phyloP scores from a whole-genome alignment of 2,329 filamentous ascomycete genomes.

The Xylariaceae sp. region DNA sequence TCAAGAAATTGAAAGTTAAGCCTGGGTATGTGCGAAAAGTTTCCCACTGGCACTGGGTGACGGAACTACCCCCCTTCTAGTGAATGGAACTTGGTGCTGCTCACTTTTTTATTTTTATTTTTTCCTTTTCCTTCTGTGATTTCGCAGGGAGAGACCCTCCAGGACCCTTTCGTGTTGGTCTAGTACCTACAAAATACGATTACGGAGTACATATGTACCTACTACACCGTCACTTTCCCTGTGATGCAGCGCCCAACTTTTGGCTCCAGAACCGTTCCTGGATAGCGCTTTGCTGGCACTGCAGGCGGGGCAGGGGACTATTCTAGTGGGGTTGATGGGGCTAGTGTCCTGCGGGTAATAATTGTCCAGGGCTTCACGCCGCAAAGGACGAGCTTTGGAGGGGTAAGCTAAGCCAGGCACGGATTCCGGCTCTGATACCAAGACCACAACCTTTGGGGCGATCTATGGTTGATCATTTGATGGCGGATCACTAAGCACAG shows the following conservation, averaged over 20 bases:
- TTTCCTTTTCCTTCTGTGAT: conserved; percentile 5
- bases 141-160: conserved; percentile 22
- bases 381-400: conserved; percentile 32
- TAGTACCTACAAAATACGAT: background rate
- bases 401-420: conserved; percentile 35
- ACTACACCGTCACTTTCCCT: conserved; percentile 16
- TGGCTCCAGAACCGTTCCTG: conserved; percentile 25
- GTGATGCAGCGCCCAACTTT: conserved; percentile 27
- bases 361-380: conserved; percentile 22
- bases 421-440: conserved; percentile 33
- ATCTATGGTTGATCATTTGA: conserved; percentile 30
- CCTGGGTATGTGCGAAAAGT: conserved; percentile 10
- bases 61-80: conserved; percentile 9
- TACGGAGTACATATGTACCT: conserved; percentile 1
- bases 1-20: conserved; percentile 19
- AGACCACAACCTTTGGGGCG: conserved; percentile 42
- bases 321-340: conserved; percentile 9
- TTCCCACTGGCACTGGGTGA: conserved; percentile 16
- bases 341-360: conserved; percentile 34
- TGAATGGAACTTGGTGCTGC: background rate
- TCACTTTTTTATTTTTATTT: background rate
- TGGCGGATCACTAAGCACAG: conserved; percentile 5
- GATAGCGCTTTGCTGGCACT: conserved; percentile 25
- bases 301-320: conserved; percentile 15
- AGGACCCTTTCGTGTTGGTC: conserved; percentile 12